Conservation (phyloP, 148 eudicot genomes). For the Rhododendron mucronatum region DNA sequence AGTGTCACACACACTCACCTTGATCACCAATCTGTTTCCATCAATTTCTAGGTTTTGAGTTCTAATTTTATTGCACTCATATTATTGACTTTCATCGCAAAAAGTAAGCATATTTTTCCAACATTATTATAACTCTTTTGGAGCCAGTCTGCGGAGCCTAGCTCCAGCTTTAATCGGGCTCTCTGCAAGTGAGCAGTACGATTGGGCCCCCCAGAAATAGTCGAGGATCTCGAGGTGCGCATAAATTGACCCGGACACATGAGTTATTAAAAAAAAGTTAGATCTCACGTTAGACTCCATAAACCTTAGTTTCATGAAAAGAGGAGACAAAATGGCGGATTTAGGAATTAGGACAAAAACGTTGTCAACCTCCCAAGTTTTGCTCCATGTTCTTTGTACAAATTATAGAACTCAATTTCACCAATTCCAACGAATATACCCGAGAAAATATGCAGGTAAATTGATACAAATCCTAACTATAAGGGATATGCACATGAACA, state of each 20-base stretch:
- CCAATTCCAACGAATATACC: neutral
- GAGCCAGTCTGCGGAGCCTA: too few species aligned
- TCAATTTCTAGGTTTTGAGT: too few species aligned
- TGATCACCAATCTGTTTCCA: too few species aligned
- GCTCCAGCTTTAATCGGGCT: too few species aligned
- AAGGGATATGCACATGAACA: neutral
- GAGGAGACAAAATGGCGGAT: neutral
- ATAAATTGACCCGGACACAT: neutral
- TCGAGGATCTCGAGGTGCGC: neutral
- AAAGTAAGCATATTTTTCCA: too few species aligned
- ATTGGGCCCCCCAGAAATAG: too few species aligned
- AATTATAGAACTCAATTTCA: neutral
- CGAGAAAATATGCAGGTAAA: neutral
- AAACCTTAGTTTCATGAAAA: neutral
- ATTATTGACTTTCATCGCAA: too few species aligned
- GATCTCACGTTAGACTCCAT: neutral
- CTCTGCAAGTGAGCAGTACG: too few species aligned
- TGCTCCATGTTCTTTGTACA: neutral
- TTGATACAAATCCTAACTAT: neutral
- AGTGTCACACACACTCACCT: too few species aligned
- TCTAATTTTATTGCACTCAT: too few species aligned
- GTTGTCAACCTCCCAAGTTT: neutral
- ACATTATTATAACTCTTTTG: too few species aligned
- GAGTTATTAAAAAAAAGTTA: too few species aligned
- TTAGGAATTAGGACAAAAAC: neutral